A percentile compares a stretch with the other conserved stretches of the same genome.
Conservation (phyloP, 768 basidiomycete species). For the Panellus pusillus region DNA sequence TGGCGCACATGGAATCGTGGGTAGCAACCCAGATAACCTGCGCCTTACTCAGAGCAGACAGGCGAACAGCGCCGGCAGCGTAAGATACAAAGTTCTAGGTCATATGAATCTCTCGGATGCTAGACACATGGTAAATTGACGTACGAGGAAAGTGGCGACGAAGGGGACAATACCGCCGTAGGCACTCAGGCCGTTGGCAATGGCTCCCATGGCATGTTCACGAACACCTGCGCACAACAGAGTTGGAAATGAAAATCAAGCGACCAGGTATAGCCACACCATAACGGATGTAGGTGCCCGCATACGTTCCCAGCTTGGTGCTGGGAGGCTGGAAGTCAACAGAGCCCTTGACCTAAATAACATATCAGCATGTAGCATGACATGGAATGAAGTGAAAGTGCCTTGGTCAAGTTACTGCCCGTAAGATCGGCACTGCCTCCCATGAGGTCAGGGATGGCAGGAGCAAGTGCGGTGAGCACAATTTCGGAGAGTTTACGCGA, state of each 20-base stretch:
- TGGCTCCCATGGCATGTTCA: constrained; percentile 96
- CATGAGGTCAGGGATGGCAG: constrained; percentile 78
- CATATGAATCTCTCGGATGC: not conserved
- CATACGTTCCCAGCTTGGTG: constrained; percentile 80
- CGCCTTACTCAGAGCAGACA: constrained; percentile 86
- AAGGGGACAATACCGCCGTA: constrained; percentile 93
- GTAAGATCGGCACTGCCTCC: constrained; percentile 93
- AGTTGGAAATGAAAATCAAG: not conserved
- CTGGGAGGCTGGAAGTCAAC: constrained; percentile 90
- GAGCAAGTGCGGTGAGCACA: constrained; percentile 72
- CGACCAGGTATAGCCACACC: constrained; percentile 38
- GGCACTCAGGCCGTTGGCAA: constrained; percentile 86
- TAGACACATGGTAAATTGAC: constrained; percentile 18
- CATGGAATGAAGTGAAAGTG: not conserved
- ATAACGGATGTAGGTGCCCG: constrained; percentile 90
- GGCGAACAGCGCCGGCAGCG: constrained; percentile 87
- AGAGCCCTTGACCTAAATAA: constrained; percentile 62
- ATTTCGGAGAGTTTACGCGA: constrained; percentile 93
- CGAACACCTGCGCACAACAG: constrained; percentile 54
- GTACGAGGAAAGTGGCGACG: constrained; percentile 86
- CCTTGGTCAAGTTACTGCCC: constrained; percentile 69
- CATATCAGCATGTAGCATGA: not conserved
- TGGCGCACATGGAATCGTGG: constrained; percentile 91
- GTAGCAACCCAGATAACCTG: constrained; percentile 97
- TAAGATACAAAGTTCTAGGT: constrained; percentile 89